These are phyloP conservation scores for Cyberlindnera euphorbiae DNA, from an alignment of 805 yeast species.

Conservation along the genomic window DNA sequence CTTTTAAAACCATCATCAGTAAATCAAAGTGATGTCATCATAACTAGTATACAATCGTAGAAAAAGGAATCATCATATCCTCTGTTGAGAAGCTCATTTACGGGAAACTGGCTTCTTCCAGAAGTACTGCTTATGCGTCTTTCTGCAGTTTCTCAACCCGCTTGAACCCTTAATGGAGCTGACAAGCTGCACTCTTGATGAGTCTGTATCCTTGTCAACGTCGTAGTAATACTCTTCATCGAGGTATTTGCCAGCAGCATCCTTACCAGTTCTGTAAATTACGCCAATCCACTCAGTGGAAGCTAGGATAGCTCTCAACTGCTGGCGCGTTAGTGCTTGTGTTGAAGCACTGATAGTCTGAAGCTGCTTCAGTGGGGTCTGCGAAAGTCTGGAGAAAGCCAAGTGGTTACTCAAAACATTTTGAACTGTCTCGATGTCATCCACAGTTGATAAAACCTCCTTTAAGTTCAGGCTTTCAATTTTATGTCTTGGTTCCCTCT, in stretches of 20 bases:
- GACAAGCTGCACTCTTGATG: conserved; percentile 63
- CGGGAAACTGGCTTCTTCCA: conserved; percentile 40
- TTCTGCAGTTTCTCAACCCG: conserved; percentile 84
- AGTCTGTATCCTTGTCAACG: conserved; percentile 75
- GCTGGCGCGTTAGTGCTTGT: conserved; percentile 38
- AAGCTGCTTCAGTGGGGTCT: conserved; percentile 77
- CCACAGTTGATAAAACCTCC: conserved; percentile 28
- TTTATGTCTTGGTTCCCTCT: conserved; percentile 22
- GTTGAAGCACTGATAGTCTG: conserved; percentile 56
- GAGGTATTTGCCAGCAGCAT: conserved; percentile 91
- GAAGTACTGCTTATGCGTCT: conserved; percentile 76
- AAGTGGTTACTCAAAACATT: conserved; percentile 75
- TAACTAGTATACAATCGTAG: too few relatives aligned
- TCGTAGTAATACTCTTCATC: conserved; percentile 93
- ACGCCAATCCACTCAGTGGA: conserved; percentile 70
- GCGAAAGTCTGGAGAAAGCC: conserved; percentile 84
- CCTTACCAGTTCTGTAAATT: conserved; percentile 85
- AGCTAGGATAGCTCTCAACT: conserved; percentile 40
- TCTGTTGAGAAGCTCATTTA: conserved; percentile 8
- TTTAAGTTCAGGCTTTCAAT: conserved; percentile 28
- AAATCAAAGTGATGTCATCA: too few relatives aligned
- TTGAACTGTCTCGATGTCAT: conserved; percentile 47
- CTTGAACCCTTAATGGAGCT: conserved; percentile 73
- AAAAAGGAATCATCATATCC: too few relatives aligned
- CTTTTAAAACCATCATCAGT: too few relatives aligned